Evolutionary conservation across 345 rosid genomes (phyloP), one percentile per base, ranked within the genome.

Genomic region (Brassica incana): DNA sequence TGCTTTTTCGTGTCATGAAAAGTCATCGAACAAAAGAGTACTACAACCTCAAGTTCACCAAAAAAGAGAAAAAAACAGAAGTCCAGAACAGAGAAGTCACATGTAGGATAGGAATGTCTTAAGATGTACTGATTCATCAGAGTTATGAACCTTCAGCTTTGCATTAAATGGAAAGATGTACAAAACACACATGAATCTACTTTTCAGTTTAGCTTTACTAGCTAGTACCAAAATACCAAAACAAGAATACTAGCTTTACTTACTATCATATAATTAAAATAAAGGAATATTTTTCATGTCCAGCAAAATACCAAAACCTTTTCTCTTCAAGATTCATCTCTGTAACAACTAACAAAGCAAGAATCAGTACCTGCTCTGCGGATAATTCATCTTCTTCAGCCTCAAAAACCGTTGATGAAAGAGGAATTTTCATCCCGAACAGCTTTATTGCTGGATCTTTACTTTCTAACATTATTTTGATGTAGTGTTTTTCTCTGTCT

Each of bases 391-490:
- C 82, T 33, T 77, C 78, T 50, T 79, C 45, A 8, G 29, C 70
- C 14, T 72, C 62, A 2, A 65, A 5, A 72, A 35, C 88, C 3
- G 40, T 36, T 36, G 78, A 45, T 6, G 86, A 79, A 4, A 91
- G 69, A 35, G 87, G 82, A 30, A 93, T 90, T 65, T 85, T 90
- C 88, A 35, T 88, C 8, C 98, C 97, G 71, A 93, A 93, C 83
- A 93, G 94, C 84, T 68, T 91, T 81, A 93, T 88, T 43, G 87
- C 88, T 0, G 90, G 79, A 67, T 91, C 90, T 67, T 79, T 82
- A 81, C 6, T 86, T 77, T 83, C 84, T 33, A 38, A 40, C 93
- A 88, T 89, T 73, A 2, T 40, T n/a, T 15, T 45, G 18, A 23
- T 2, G 15, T 62, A 12, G 10, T 2, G 1, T 4, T 20, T 33